Evolutionary conservation across 225 moss, liverwort and hornwort genomes (phyloP).

Genomic region (Sphagnum tenellum): DNA sequence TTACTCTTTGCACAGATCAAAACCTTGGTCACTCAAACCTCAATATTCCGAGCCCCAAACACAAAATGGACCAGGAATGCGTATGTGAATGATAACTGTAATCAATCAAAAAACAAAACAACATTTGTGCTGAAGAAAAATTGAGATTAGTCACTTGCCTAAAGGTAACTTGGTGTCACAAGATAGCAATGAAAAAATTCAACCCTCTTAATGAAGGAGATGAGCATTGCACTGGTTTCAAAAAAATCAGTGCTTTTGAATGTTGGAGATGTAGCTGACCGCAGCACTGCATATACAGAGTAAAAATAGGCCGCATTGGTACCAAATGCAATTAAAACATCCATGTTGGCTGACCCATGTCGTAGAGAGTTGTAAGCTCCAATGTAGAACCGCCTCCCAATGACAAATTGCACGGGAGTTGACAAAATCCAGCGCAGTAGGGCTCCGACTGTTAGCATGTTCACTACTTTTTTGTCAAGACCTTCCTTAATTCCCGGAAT

Average conservation of each 20-base stretch:
- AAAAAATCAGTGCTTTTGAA: slow-evolving; percentile 94
- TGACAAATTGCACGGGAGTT: slow-evolving; percentile 84
- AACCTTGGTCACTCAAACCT: too few species aligned
- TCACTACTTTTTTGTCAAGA: slow-evolving; percentile 55
- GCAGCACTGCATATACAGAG: slow-evolving; percentile 67
- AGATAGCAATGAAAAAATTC: too few species aligned
- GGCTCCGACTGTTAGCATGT: slow-evolving; percentile 64
- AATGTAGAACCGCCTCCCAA: slow-evolving; percentile 76
- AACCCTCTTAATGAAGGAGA: slow-evolving; percentile 48
- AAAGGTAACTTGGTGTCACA: too few species aligned
- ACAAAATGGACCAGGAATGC: too few species aligned
- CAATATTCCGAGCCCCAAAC: too few species aligned
- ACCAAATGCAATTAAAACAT: slow-evolving; percentile 80
- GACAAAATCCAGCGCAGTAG: slow-evolving; percentile 69
- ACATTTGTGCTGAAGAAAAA: too few species aligned
- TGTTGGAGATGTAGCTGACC: slow-evolving; percentile 46
- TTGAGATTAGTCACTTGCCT: too few species aligned
- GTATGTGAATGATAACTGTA: too few species aligned
- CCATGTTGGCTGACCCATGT: slow-evolving; percentile 84
- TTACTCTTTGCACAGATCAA: too few species aligned
- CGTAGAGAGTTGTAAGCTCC: slow-evolving; percentile 91
- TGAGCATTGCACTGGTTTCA: slow-evolving; percentile 95
- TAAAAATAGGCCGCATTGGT: slow-evolving; percentile 98
- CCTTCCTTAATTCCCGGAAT: slow-evolving; percentile 67
- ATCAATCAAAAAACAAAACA: too few species aligned